Evolutionary conservation across 2,329 filamentous ascomycete genomes (phyloP), one percentile per base, ranked within the genome.

Genomic region (Dactylonectria estremocensis): DNA sequence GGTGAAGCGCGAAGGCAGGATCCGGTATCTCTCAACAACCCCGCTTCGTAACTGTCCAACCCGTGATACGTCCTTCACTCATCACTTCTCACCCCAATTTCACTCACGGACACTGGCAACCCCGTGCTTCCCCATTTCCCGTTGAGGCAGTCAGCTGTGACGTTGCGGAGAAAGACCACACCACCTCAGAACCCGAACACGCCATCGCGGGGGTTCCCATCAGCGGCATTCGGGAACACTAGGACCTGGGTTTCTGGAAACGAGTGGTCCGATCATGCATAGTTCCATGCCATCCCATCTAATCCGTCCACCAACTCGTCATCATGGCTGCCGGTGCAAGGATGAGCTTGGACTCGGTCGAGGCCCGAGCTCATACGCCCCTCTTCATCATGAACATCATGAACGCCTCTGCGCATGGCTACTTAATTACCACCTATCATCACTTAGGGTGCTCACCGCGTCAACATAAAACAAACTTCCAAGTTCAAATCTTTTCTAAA

Each of bases 351-450:
- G 63, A 45, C 40, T 13, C 14, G 16, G 18, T 43, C 43, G 22
- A 52, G 63, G 50, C 49, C 50, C 56, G 20, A 59, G 56, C 62
- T n/a, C 33, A 65, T 50, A 50, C 43, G n/a, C 31, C 50, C 20
- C 28, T n/a, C 16, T 3, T n/a, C 24, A 28, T 52, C 22, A 28
- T 28, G 24, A 28, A 28, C 24, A 28, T 28, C 24, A 28, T 28
- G 24, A 28, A 28, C 24, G 24, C 7, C 24, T 28, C 24, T 28
- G 24, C 7, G 11, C 28, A 3, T 16, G 18, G n/a, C n/a, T n/a
- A 22, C n/a, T 14, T 20, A 8, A n/a, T n/a, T 18, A 35, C 14
- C 16, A n/a, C 20, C 16, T 52, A 28, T 7, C 48, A 52, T 37
- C 40, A 43, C 14, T 43, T 43, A 43, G 7, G n/a, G 31, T 22